A percentile compares a stretch with the other conserved stretches of the same genome.
Conservation (phyloP, 108 stramenopile species). For the Conticribra weissflogii region DNA sequence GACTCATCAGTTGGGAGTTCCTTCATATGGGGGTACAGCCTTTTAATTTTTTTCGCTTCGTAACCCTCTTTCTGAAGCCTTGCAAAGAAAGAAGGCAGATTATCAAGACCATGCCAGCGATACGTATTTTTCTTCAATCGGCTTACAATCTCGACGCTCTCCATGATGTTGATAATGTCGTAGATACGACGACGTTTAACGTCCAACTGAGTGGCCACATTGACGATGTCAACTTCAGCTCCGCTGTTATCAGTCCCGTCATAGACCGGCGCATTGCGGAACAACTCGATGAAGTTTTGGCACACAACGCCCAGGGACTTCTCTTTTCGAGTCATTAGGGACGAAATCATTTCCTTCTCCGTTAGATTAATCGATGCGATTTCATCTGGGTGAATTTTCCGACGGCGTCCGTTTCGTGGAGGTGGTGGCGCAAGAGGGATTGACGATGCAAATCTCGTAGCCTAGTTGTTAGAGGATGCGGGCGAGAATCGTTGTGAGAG, state of each 20-base stretch:
- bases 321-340: conserved; percentile 58
- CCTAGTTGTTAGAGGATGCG: conserved; percentile 1
- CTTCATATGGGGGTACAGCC: neutral
- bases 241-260: conserved; percentile 35
- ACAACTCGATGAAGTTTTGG: conserved; percentile 68
- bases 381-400: neutral
- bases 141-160: conserved; percentile 74
- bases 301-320: conserved; percentile 82
- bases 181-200: conserved; percentile 94
- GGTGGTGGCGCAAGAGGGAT: conserved; percentile 5
- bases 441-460: conserved; percentile 41
- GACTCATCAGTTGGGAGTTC: neutral
- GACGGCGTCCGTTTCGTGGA: conserved; percentile 3
- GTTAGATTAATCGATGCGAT: neutral
- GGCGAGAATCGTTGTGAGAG: neutral
- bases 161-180: conserved; percentile 95
- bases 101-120: conserved; percentile 78
- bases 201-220: conserved; percentile 76
- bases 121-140: conserved; percentile 92
- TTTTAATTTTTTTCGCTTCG: conserved; percentile 36
- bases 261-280: conserved; percentile 32
- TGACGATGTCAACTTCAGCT: conserved; percentile 53
- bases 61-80: conserved; percentile 67
- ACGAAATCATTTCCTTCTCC: neutral
- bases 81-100: conserved; percentile 64